Conservation (phyloP, 2,329 filamentous ascomycete species). For the Sarocladium brachiariae region DNA sequence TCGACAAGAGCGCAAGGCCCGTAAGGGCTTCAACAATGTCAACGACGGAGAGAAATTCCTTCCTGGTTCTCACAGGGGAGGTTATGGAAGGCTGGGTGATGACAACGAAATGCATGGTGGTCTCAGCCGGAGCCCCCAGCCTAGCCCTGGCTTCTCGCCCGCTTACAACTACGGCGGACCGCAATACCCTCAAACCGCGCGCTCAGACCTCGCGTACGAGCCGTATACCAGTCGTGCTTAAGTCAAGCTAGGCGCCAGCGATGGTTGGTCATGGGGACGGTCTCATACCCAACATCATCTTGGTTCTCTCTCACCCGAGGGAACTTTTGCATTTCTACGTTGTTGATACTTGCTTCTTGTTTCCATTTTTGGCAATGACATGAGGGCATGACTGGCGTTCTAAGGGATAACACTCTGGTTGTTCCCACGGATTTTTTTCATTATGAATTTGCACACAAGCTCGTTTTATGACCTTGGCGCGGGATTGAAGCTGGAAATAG, state of each 20-base stretch:
- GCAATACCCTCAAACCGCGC: conserved; percentile 34
- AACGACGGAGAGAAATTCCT: conserved; percentile 43
- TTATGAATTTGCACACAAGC: not conserved
- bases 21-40: conserved; percentile 23
- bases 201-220: conserved; percentile 54
- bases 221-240: conserved; percentile 54
- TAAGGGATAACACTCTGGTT: not conserved
- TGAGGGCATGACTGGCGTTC: not conserved
- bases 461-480: no score
- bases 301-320: no score
- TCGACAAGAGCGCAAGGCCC: conserved; percentile 25
- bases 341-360: no score
- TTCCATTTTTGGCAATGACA: no score
- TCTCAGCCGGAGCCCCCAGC: not conserved
- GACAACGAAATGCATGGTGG: conserved; percentile 27
- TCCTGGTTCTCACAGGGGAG: conserved; percentile 26
- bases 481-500: not conserved
- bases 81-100: conserved; percentile 28
- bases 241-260: no score
- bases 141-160: conserved; percentile 6
- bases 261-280: no score
- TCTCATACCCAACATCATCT: no score
- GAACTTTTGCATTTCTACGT: no score
- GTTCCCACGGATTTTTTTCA: not conserved
- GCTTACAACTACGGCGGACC: conserved; percentile 22